Conservation (phyloP, 2,329 filamentous ascomycete genomes). For the Paecilomyces formosus region DNA sequence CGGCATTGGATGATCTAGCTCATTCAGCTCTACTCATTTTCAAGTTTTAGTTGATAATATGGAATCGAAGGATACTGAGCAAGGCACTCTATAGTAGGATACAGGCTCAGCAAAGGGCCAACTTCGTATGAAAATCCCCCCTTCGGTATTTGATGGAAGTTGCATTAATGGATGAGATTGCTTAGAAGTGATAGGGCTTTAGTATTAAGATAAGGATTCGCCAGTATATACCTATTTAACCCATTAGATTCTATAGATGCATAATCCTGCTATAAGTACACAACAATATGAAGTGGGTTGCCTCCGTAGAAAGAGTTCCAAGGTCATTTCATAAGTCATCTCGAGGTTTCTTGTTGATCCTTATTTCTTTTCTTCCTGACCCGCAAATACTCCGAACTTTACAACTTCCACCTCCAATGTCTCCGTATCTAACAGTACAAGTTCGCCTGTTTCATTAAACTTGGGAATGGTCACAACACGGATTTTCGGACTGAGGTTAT, state of each 20-base stretch:
- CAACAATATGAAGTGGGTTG: neutral
- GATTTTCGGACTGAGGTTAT: constrained; percentile 58
- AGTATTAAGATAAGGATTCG: neutral
- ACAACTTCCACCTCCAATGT: constrained; percentile 71
- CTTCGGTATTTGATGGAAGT: neutral
- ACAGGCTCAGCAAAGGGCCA: no score
- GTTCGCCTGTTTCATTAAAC: constrained; percentile 68
- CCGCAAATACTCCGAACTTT: constrained; percentile 43
- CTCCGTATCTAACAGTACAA: constrained; percentile 79
- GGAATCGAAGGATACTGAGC: no score
- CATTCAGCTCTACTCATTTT: no score
- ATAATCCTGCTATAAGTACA: neutral
- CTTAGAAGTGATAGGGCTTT: neutral
- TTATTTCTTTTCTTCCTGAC: constrained; percentile 27
- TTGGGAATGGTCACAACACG: constrained; percentile 75
- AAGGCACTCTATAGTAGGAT: no score
- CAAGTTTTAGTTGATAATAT: no score
- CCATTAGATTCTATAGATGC: neutral
- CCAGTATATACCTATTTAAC: neutral
- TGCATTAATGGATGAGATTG: neutral
- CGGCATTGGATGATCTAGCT: no score
- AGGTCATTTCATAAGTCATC: neutral
- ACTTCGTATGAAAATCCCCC: neutral
- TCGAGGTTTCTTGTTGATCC: neutral
- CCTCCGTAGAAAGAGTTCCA: neutral